phyloP scores from a whole-genome alignment of 1,284 basidiomycete species.

The Xanthoconium separans region DNA sequence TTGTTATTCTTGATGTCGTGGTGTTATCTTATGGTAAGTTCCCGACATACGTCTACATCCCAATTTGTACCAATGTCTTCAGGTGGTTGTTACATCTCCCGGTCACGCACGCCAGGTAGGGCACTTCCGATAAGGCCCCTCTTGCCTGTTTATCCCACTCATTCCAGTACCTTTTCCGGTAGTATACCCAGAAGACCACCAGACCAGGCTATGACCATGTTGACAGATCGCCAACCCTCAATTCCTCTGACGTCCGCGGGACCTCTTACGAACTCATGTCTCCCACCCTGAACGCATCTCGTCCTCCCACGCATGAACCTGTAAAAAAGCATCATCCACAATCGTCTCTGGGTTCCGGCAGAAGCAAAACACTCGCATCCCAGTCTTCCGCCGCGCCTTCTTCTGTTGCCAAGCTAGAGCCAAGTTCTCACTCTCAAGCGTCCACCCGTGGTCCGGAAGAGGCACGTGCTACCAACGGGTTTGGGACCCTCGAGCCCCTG shows the following conservation, averaged over 20 bases:
- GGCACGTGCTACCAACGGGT: slow-evolving; percentile 12
- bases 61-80: not conserved
- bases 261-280: slow-evolving; percentile 29
- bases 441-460: slow-evolving; percentile 20
- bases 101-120: slow-evolving; percentile 54
- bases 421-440: slow-evolving; percentile 16
- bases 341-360: slow-evolving; percentile 29
- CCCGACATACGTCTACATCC: not conserved
- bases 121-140: slow-evolving; percentile 17
- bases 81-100: slow-evolving; percentile 54
- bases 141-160: slow-evolving; percentile 3
- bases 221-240: slow-evolving; percentile 21
- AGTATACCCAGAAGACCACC: slow-evolving; percentile 26
- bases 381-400: slow-evolving; percentile 12
- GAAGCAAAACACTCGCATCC: slow-evolving; percentile 8
- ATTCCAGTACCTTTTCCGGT: slow-evolving; percentile 6
- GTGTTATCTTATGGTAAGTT: slow-evolving; percentile 52
- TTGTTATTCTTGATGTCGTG: slow-evolving; percentile 55
- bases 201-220: slow-evolving; percentile 23
- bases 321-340: slow-evolving; percentile 10
- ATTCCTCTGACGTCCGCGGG: slow-evolving; percentile 27
- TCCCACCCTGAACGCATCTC: slow-evolving; percentile 14
- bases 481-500: slow-evolving; percentile 8
- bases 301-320: slow-evolving; percentile 15
- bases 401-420: slow-evolving; percentile 12